Evolutionary conservation across 352 stramenopile genomes (phyloP), one percentile per base, ranked within the genome.

Genomic region (Peronospora farinosa): DNA sequence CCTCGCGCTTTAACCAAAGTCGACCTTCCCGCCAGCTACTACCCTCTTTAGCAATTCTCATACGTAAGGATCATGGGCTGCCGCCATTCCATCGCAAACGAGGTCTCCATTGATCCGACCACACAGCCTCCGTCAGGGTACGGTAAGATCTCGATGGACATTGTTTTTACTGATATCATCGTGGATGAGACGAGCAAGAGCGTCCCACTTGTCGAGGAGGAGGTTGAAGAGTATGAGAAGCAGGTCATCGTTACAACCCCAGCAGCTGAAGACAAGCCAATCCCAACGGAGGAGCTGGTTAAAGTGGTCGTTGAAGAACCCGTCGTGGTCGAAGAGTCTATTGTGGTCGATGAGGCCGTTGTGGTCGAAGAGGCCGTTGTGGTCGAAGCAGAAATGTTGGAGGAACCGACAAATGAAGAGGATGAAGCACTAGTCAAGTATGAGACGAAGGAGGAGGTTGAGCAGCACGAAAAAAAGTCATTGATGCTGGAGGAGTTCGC

Each of bases 81-180:
- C 75, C 61, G 54, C 48, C 72, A 84, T 65, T 86, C 75, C 45
- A 81, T 67, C 43, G 53, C 62, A 47, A 75, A 68, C 54, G 63
- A 79, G 23, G 63, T 77, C 38, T 65, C 82, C 33, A 40, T 74
- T 13, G 65, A 75, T 44, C 53, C 60, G 37, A 51, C 47, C 38
- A 60, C 55, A 30, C 49, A 59, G 7, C 54, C 54, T 4, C 27
- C 58, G 47, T 63, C 54, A 38, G 54, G 67, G 36, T 65, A 54
- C 19, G 63, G 58, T 44, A 62, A 59, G 36, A 21, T 50, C 16
- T 67, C 54, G 5, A 61, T 67, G 52, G 63, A 68, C 27, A 56
- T 60, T 40, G 54, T 47, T 13, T 57, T 57, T 35, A 59, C 53
- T 2, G 63, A 72, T 31, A 56, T 61, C 46, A 58, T 72, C 21